Evolutionary conservation across 345 rosid genomes (phyloP).

Genomic region (Populus deltoides): DNA sequence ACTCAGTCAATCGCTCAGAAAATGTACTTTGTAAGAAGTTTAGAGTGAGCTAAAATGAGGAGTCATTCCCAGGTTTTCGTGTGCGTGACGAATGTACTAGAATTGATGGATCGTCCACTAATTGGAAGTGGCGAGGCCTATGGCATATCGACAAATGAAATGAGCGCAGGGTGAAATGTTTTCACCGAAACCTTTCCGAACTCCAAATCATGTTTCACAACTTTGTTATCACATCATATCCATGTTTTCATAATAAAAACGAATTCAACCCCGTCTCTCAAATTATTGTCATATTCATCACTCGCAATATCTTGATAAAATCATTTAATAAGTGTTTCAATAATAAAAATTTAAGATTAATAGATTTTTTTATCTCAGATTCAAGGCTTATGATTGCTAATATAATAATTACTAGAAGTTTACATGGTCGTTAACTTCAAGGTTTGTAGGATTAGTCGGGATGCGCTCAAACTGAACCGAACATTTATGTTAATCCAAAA

Average conservation of each 20-base stretch:
- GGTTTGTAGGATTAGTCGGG: too few relatives aligned
- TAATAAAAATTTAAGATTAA: too few relatives aligned
- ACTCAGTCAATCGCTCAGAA: too few relatives aligned
- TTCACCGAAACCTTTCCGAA: background rate
- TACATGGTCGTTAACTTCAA: too few relatives aligned
- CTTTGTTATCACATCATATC: background rate
- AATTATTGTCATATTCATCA: background rate
- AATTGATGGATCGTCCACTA: background rate
- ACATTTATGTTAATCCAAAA: too few relatives aligned
- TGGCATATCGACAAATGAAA: background rate
- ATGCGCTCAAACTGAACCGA: accelerated
- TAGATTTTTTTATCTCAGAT: too few relatives aligned
- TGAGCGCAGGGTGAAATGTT: background rate
- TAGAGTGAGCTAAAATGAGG: too few relatives aligned
- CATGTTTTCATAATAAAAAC: background rate
- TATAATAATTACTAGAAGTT: too few relatives aligned
- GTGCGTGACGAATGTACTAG: background rate
- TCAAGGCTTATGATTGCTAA: too few relatives aligned
- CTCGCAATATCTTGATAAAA: background rate
- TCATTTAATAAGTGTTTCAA: too few relatives aligned
- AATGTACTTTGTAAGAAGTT: too few relatives aligned
- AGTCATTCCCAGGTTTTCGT: background rate
- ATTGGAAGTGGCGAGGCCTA: background rate
- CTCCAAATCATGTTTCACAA: background rate
- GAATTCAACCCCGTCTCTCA: background rate